A percentile compares a stretch with the other conserved stretches of the same genome.
phyloP scores from a whole-genome alignment of 768 basidiomycete genomes.

The Lactarius indigo region DNA sequence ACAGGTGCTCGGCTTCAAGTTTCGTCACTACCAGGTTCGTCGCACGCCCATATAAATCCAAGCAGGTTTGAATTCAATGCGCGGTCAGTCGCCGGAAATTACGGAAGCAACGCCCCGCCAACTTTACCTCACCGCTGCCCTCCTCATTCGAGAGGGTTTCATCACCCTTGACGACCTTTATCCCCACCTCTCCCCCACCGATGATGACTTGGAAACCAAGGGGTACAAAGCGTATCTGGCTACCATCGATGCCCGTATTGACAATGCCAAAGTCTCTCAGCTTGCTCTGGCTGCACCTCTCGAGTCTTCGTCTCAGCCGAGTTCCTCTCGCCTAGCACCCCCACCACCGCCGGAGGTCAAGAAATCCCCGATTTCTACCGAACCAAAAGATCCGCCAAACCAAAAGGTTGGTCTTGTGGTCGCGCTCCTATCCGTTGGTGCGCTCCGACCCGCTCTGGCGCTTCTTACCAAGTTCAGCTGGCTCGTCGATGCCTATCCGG shows the following conservation, averaged over 20 bases:
- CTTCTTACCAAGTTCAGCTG: constrained; percentile 83
- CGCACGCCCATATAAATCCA: not conserved
- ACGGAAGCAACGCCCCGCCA: constrained; percentile 62
- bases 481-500: constrained; percentile 75
- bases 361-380: constrained; percentile 33
- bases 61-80: constrained; percentile 25
- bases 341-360: constrained; percentile 38
- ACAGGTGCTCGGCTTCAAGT: constrained; percentile 98
- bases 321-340: constrained; percentile 40
- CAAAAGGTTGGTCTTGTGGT: constrained; percentile 78
- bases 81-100: constrained; percentile 49
- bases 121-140: constrained; percentile 77
- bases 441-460: constrained; percentile 69
- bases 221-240: constrained; percentile 62
- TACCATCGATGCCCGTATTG: constrained; percentile 59
- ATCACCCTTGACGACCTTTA: constrained; percentile 85
- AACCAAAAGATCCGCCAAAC: constrained; percentile 48
- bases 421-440: constrained; percentile 85
- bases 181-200: constrained; percentile 78
- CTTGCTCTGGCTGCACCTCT: constrained; percentile 85
- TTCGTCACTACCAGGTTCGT: constrained; percentile 79
- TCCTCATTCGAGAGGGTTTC: constrained; percentile 88
- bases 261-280: constrained; percentile 66
- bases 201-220: constrained; percentile 64
- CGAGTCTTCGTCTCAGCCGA: constrained; percentile 45